These are phyloP conservation scores for Graphiopsis chlorocephala DNA, from an alignment of 2,329 filamentous ascomycete species.

Conservation along the genomic window DNA sequence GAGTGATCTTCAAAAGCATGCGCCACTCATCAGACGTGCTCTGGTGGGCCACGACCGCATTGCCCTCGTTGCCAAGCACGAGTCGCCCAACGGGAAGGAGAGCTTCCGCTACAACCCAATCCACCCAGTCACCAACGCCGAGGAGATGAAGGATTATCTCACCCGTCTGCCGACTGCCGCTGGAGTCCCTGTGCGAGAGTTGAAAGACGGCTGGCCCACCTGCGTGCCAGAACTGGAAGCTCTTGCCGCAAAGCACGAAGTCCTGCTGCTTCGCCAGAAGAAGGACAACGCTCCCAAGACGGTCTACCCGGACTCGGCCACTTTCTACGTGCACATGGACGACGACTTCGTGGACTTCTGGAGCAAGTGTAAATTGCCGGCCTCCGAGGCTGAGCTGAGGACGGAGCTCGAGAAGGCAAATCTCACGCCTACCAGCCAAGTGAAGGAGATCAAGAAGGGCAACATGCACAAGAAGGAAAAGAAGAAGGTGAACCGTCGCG, in stretches of 20 bases:
- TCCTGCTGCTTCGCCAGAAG: conserved; percentile 84
- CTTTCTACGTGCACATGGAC: conserved; percentile 58
- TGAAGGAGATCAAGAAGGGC: conserved; percentile 60
- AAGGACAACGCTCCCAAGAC: conserved; percentile 85
- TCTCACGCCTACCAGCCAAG: conserved; percentile 80
- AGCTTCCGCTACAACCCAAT: conserved; percentile 81
- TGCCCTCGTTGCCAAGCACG: conserved; percentile 48
- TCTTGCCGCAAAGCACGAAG: conserved; percentile 73
- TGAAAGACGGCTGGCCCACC: conserved; percentile 93
- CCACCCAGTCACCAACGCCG: conserved; percentile 75
- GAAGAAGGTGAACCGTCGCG: conserved; percentile 70
- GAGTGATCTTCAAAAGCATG: conserved; percentile 38
- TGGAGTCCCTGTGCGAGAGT: conserved; percentile 79
- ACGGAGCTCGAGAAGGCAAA: conserved; percentile 73
- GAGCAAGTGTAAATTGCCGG: conserved; percentile 75
- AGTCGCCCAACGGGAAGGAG: conserved; percentile 49
- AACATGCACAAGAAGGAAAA: conserved; percentile 62
- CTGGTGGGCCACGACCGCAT: conserved; percentile 66
- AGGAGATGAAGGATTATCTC: conserved; percentile 75
- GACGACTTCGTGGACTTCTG: conserved; percentile 80
- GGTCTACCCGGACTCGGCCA: conserved; percentile 85
- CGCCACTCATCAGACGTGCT: conserved; percentile 64
- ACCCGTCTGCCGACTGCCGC: conserved; percentile 78
- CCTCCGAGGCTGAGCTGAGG: conserved; percentile 68
- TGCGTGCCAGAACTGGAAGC: conserved; percentile 75